Evolutionary conservation across 495 filamentous ascomycete species (phyloP).

Genomic region (Antarctomyces pellizariae): DNA sequence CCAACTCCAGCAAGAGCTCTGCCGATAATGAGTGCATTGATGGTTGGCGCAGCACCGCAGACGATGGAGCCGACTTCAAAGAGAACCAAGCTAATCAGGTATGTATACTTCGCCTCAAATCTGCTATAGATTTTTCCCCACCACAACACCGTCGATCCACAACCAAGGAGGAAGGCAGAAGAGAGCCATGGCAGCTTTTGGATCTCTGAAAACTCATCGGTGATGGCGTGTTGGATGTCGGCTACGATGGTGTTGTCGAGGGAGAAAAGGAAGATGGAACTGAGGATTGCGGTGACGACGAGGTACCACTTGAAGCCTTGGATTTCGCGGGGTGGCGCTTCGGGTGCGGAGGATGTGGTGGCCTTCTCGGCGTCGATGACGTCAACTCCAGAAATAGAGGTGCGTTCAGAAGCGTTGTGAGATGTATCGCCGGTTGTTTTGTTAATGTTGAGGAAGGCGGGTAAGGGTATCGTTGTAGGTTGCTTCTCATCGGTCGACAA

Average conservation of each 20-base stretch:
- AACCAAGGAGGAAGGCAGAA: constrained; percentile 27
- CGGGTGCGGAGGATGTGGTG: no score
- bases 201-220: constrained; percentile 24
- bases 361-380: no score
- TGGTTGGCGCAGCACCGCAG: constrained; percentile 28
- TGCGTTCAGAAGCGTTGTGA: no score
- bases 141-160: constrained; percentile 22
- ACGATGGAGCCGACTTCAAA: constrained; percentile 30
- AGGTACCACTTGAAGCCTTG: constrained; percentile 7
- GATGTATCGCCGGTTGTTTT: no score
- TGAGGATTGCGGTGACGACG: constrained; percentile 7
- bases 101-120: constrained; percentile 31
- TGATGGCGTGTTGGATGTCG: constrained; percentile 28
- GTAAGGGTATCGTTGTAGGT: no score
- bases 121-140: constrained; percentile 21
- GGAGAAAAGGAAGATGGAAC: constrained; percentile 12
- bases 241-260: constrained; percentile 40
- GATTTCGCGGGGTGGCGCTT: no score
- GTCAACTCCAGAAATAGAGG: no score
- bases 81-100: constrained; percentile 21
- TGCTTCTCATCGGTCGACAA: no score
- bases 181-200: constrained; percentile 32
- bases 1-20: constrained; percentile 19
- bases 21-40: constrained; percentile 29
- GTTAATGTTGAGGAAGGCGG: no score